Conservation (phyloP, 2,329 filamentous ascomycete species). For the Didymella pomorum region DNA sequence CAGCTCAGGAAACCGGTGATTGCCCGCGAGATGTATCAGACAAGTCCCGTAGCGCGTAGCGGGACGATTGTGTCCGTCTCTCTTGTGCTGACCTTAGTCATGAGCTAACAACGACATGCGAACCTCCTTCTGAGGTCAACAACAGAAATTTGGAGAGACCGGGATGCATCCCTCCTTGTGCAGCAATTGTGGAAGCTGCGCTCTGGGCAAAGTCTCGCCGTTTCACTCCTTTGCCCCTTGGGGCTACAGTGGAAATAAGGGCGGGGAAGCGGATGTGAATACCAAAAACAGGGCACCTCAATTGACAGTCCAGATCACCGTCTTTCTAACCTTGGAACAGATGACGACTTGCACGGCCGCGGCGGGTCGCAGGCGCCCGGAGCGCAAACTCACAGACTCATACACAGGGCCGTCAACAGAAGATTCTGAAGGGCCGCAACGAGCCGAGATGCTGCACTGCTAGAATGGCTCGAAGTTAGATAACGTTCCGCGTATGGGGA, state of each 20-base stretch:
- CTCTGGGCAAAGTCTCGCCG: constrained; percentile 6
- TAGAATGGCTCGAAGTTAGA: background rate
- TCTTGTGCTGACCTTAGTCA: constrained; percentile 3
- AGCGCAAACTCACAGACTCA: background rate
- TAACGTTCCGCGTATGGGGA: background rate
- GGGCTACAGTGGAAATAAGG: background rate
- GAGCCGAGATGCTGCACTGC: constrained; percentile 2
- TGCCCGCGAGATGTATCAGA: background rate
- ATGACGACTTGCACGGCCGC: background rate
- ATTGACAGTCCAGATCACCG: background rate
- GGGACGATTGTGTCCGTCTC: background rate
- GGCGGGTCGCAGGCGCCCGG: background rate
- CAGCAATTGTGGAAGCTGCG: background rate
- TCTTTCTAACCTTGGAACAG: background rate
- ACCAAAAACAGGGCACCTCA: background rate
- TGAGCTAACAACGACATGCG: background rate
- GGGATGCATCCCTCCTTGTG: background rate
- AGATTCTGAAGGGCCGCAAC: background rate
- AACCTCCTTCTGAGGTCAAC: constrained; percentile 3
- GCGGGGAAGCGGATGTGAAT: background rate
- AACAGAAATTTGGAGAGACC: background rate
- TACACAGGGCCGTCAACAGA: background rate
- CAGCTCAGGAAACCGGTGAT: constrained; percentile 2
- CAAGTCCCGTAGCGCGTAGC: background rate
- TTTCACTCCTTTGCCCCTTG: constrained; percentile 16